Conservation (phyloP, 2,329 filamentous ascomycete species). For the Xenosphaeropsis pyriputrescens region DNA sequence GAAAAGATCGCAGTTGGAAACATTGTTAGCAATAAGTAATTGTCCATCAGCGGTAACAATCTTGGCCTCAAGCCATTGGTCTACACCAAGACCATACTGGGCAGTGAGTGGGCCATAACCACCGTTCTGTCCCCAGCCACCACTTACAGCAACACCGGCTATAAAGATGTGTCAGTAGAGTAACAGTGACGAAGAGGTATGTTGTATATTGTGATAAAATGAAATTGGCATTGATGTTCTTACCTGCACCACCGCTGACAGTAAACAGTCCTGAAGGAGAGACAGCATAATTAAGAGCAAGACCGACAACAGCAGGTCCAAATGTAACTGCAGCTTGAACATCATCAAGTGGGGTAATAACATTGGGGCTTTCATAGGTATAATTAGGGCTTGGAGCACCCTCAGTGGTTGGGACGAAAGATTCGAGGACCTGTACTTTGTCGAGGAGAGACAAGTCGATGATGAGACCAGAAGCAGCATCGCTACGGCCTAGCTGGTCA, state of each 20-base stretch:
- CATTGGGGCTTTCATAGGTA: not conserved
- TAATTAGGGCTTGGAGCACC: not conserved
- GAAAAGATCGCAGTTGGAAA: slow-evolving; percentile 29
- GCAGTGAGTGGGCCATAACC: slow-evolving; percentile 40
- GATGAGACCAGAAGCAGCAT: not conserved
- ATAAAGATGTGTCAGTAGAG: too few species aligned
- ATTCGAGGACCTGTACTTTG: not conserved
- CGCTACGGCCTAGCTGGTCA: slow-evolving; percentile 11
- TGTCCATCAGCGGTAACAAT: slow-evolving; percentile 31
- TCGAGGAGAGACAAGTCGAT: not conserved
- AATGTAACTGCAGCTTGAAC: slow-evolving; percentile 1
- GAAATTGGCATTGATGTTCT: not conserved
- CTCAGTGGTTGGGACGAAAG: not conserved
- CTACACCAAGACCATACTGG: slow-evolving; percentile 31
- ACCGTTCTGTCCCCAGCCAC: slow-evolving; percentile 30
- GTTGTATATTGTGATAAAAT: not conserved
- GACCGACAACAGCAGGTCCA: not conserved
- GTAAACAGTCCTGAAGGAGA: not conserved
- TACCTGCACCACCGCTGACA: not conserved
- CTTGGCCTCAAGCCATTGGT: slow-evolving; percentile 23
- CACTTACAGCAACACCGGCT: slow-evolving; percentile 7
- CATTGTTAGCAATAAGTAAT: slow-evolving; percentile 24
- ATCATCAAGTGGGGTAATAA: not conserved
- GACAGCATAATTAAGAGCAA: slow-evolving; percentile 1
- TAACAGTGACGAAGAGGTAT: too few species aligned